Base-by-base conservation (phyloP, 2,329 filamentous ascomycete genomes). In the Trichoderma sp. region DNA sequence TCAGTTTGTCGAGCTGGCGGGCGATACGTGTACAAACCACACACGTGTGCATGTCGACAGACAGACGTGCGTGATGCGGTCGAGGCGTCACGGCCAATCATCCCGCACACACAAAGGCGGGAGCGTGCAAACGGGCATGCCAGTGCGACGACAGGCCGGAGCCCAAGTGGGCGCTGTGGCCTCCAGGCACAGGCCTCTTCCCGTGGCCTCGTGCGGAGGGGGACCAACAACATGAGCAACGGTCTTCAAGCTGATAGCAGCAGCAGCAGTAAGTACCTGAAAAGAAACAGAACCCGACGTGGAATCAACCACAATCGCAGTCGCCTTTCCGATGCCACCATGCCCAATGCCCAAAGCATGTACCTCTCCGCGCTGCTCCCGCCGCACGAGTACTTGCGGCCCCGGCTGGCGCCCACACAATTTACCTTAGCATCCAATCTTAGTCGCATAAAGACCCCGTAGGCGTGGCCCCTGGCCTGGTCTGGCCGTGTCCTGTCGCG, bases 381-480 rank as follows among this genome's bases (percentile, higher is more conserved):
- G 41, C 50, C 2, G 59, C 0, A 10, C 9, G 39, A 55, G 26
- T 63, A 54, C 59, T 39, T 55, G 15, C 10, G 24, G 30, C 56
- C 59, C 50, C 39, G 30, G 48, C 59, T 47, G 59, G 59, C 59
- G 50, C 59, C 48, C 48, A 51, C 24, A 52, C 59, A 55, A 34
- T 47, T 63, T 63, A 63, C 50, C 61, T 63, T 63, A 63, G 59
- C 61, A 64, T 57, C 61, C 43, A 64, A 64, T 64, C 61, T 64
- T 56, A 64, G 61, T 57, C 61, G 61, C 61, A 64, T 64, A 64
- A 57, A 64, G 61, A 64, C 61, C 61, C 61, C 52, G 61, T 56
- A 34, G 12, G 41, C 58, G 34, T 52, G 59, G 50, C 59, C 59
- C 59, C 59, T 63, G 59, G 59, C 44, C 44, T 44, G 61, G 61